A percentile compares a stretch with the other conserved stretches of the same genome.
Conservation (phyloP, 1,284 basidiomycete species). For the Austroboletus olivaceoglutinosus region DNA sequence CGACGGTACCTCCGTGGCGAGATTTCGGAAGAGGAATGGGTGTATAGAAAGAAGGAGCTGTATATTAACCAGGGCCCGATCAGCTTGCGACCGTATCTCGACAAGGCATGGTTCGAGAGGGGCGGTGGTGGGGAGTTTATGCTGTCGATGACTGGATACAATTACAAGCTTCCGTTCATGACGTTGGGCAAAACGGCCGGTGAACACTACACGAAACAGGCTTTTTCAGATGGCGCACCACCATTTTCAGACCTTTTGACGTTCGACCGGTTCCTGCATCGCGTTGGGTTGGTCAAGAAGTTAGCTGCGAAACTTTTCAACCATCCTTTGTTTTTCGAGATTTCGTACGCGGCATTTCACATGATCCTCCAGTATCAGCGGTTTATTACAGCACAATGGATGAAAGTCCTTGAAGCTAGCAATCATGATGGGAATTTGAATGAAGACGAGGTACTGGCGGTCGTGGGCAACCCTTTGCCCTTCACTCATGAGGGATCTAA, state of each 20-base stretch:
- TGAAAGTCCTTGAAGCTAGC: too few relatives aligned
- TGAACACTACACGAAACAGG: not conserved
- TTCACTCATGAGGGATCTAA: too few relatives aligned
- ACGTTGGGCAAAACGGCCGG: not conserved
- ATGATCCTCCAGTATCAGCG: too few relatives aligned
- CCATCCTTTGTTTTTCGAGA: too few relatives aligned
- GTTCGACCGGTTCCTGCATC: conserved; percentile 44
- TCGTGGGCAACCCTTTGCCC: too few relatives aligned
- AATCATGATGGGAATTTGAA: too few relatives aligned
- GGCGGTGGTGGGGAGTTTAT: conserved; percentile 37
- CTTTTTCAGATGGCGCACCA: conserved; percentile 25
- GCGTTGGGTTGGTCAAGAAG: conserved; percentile 35
- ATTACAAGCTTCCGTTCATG: not conserved
- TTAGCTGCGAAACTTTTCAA: too few relatives aligned
- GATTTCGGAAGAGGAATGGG: conserved; percentile 53
- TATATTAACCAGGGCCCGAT: conserved; percentile 39
- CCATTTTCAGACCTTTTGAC: conserved; percentile 43
- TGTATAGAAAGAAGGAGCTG: conserved; percentile 48
- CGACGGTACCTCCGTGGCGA: conserved; percentile 46
- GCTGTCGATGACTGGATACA: not conserved
- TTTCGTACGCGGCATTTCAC: too few relatives aligned
- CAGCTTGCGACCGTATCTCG: conserved; percentile 52
- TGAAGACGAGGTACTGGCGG: too few relatives aligned
- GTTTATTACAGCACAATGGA: too few relatives aligned
- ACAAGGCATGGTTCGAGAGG: conserved; percentile 45